Conservation (phyloP, 495 filamentous ascomycete species). For the Aspergillus panamensis region DNA sequence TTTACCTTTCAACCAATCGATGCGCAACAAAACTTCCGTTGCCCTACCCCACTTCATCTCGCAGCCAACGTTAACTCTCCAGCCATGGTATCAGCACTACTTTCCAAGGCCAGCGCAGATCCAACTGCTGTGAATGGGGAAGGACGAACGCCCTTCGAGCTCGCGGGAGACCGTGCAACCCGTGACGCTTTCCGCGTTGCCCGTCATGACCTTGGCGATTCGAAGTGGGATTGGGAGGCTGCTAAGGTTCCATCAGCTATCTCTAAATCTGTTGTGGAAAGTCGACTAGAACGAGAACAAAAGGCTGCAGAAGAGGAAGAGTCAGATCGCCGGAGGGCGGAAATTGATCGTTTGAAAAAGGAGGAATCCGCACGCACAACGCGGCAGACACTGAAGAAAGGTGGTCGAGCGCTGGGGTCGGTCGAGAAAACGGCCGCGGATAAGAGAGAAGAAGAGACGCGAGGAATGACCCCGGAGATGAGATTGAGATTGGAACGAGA, state of each 20-base stretch:
- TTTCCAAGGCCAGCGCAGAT: conserved; percentile 71
- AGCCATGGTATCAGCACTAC: conserved; percentile 68
- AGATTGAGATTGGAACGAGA: conserved; percentile 75
- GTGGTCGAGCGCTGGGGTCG: conserved; percentile 48
- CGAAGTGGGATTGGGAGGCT: conserved; percentile 72
- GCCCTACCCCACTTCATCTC: conserved; percentile 82
- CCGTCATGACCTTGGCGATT: conserved; percentile 74
- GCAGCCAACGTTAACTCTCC: conserved; percentile 74
- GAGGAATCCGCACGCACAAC: conserved; percentile 55
- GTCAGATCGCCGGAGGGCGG: conserved; percentile 55
- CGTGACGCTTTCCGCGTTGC: conserved; percentile 91
- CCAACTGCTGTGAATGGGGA: conserved; percentile 63
- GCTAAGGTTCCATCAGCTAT: conserved; percentile 69
- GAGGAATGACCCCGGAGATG: conserved; percentile 83
- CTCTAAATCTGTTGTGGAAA: conserved; percentile 63
- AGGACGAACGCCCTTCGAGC: conserved; percentile 76
- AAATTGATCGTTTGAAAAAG: conserved; percentile 63
- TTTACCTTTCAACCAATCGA: conserved; percentile 73
- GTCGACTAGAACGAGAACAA: conserved; percentile 60
- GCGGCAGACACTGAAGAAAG: conserved; percentile 37
- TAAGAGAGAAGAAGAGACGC: conserved; percentile 73
- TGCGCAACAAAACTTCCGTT: conserved; percentile 69
- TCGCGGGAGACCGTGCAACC: conserved; percentile 80
- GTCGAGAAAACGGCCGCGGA: conserved; percentile 67
- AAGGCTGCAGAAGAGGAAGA: conserved; percentile 52